Percentiles rank a stretch among this genome's conserved stretches.
Evolutionary conservation across 805 yeast genomes (phyloP).

Genomic region (Teunomyces cretensis): DNA sequence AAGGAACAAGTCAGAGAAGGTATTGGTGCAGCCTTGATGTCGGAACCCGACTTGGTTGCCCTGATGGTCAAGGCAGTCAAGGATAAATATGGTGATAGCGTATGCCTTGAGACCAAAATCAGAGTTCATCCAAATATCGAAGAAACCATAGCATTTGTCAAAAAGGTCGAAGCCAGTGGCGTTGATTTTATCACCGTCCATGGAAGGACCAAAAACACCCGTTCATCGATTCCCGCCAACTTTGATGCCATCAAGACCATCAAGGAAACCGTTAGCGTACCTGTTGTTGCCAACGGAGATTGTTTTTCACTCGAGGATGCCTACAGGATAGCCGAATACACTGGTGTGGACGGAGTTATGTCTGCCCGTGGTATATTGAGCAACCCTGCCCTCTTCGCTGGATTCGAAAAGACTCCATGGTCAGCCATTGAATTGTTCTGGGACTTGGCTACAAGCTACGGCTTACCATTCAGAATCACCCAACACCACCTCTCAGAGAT

Average conservation of each 20-base stretch:
- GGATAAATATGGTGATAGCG: slow-evolving; percentile 61
- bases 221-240: slow-evolving; percentile 82
- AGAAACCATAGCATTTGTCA: slow-evolving; percentile 72
- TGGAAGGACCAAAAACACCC: slow-evolving; percentile 82
- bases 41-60: slow-evolving; percentile 75
- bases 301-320: slow-evolving; percentile 71
- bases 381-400: slow-evolving; percentile 88
- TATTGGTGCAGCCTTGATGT: slow-evolving; percentile 94
- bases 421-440: slow-evolving; percentile 80
- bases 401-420: slow-evolving; percentile 80
- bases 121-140: slow-evolving; percentile 76
- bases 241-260: slow-evolving; percentile 75
- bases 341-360: slow-evolving; percentile 93
- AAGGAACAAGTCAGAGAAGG: slow-evolving; percentile 94
- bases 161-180: slow-evolving; percentile 77
- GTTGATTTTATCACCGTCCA: slow-evolving; percentile 94
- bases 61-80: slow-evolving; percentile 85
- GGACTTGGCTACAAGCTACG: slow-evolving; percentile 75
- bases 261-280: slow-evolving; percentile 56
- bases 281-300: slow-evolving; percentile 98
- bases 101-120: slow-evolving; percentile 90
- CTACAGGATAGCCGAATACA: slow-evolving; percentile 54
- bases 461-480: slow-evolving; percentile 77
- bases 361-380: slow-evolving; percentile 84
- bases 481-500: slow-evolving; percentile 90